Percentiles rank a stretch among this genome's conserved stretches.
These are phyloP conservation scores for Candida patagonica DNA, from an alignment of 805 yeast genomes.

Conservation along the genomic window DNA sequence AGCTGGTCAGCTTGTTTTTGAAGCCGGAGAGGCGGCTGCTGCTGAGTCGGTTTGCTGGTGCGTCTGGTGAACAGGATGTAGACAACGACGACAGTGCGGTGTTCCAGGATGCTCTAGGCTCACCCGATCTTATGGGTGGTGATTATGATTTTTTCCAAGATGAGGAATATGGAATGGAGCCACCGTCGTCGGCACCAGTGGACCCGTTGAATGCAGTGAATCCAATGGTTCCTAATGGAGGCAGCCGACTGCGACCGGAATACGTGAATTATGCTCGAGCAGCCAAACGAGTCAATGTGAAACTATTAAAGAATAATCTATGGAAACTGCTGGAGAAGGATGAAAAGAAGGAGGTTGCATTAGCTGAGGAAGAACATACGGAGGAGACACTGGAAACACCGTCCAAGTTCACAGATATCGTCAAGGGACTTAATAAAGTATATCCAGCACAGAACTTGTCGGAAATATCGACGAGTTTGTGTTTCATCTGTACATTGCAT, in stretches of 20 bases:
- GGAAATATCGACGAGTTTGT: conserved; percentile 76
- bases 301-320: conserved; percentile 59
- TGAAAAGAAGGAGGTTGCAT: conserved; percentile 21
- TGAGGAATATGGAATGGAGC: conserved; percentile 11
- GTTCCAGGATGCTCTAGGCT: conserved; percentile 32
- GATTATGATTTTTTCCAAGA: conserved; percentile 23
- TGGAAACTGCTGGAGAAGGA: conserved; percentile 41
- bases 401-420: conserved; percentile 41
- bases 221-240: conserved; percentile 10
- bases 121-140: conserved; percentile 23
- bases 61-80: conserved; percentile 15
- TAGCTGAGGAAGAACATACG: conserved; percentile 26
- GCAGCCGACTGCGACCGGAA: conserved; percentile 21
- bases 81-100: conserved; percentile 24
- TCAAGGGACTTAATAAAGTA: conserved; percentile 38
- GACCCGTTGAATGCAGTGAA: conserved; percentile 6
- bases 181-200: too few species aligned
- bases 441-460: conserved; percentile 49
- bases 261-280: conserved; percentile 52
- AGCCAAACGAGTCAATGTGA: conserved; percentile 74
- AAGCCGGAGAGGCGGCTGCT: conserved; percentile 40
- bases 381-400: too few species aligned
- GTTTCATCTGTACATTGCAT: conserved; percentile 75
- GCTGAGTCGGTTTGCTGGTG: not conserved
- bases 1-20: conserved; percentile 55